phyloP scores from a whole-genome alignment of 75 land plant species.

The Sequoia sempervirens region DNA sequence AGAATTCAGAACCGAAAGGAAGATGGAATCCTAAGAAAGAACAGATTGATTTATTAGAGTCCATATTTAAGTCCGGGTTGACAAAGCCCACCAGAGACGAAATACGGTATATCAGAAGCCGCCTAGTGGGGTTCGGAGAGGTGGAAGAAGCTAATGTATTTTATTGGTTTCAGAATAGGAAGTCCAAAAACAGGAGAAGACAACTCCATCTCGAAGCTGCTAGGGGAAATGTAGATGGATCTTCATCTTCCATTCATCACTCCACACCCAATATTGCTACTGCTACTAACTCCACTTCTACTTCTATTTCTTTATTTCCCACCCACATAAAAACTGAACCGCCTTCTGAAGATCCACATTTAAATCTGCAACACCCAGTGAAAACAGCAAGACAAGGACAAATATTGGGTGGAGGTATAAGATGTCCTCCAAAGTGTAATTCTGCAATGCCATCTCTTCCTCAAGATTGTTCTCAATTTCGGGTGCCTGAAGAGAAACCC shows the following conservation, averaged over 20 bases:
- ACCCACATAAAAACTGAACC: neutral
- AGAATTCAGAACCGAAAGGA: neutral
- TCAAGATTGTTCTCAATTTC: neutral
- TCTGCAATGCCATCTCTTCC: neutral
- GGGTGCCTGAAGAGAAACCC: neutral
- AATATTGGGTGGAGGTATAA: neutral
- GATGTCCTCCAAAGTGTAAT: no score
- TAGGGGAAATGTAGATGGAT: neutral
- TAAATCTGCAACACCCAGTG: neutral
- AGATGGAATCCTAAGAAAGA: conserved; percentile 70
- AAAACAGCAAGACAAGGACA: neutral
- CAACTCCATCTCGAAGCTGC: conserved; percentile 45
- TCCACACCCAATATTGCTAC: neutral
- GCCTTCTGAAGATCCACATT: neutral
- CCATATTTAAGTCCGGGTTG: conserved; percentile 47
- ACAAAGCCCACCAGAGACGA: conserved; percentile 62
- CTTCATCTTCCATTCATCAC: neutral
- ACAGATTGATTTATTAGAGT: conserved; percentile 64
- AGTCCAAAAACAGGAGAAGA: conserved; percentile 64
- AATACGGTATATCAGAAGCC: conserved; percentile 46
- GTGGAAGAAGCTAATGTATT: conserved; percentile 76
- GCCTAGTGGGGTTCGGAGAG: conserved; percentile 53
- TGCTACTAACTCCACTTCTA: neutral
- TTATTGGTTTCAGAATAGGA: conserved; percentile 83
- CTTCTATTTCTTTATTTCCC: neutral